These are phyloP conservation scores for Penicillium paxilli DNA, from an alignment of 495 filamentous ascomycete genomes.

Conservation along the genomic window DNA sequence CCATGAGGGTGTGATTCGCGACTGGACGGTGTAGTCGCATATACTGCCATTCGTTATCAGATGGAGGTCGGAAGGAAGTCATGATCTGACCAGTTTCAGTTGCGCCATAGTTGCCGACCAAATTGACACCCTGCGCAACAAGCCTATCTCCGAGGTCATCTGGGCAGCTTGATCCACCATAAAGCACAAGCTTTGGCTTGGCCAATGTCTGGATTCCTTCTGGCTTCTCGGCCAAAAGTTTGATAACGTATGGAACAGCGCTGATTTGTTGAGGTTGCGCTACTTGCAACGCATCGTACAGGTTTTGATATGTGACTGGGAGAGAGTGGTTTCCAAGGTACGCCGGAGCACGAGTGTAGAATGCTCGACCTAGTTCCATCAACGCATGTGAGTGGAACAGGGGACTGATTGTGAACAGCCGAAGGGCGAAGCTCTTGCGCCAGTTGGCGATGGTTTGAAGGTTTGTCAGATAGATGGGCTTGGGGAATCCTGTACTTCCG, in stretches of 20 bases:
- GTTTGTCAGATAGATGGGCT: conserved; percentile 46
- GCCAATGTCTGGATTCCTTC: conserved; percentile 47
- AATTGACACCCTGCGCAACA: conserved; percentile 53
- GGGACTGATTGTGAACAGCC: conserved; percentile 52
- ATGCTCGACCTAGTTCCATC: conserved; percentile 43
- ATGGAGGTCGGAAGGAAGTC: conserved; percentile 45
- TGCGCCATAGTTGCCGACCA: conserved; percentile 51
- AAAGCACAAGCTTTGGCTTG: conserved; percentile 46
- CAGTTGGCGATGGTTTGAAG: conserved; percentile 39
- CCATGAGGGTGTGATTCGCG: conserved; percentile 49
- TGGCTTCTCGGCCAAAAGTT: conserved; percentile 51
- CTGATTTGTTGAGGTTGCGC: conserved; percentile 51
- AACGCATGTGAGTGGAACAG: conserved; percentile 54
- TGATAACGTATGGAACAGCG: conserved; percentile 56
- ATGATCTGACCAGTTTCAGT: conserved; percentile 60
- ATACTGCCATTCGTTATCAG: conserved; percentile 69
- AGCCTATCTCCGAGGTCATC: conserved; percentile 57
- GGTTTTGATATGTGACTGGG: conserved; percentile 52
- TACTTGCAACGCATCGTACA: conserved; percentile 47
- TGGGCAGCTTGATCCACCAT: conserved; percentile 53
- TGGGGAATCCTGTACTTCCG: conserved; percentile 61
- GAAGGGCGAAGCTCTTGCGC: conserved; percentile 28
- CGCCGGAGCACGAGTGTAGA: conserved; percentile 45
- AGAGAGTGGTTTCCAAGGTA: conserved; percentile 50
- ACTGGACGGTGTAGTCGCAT: conserved; percentile 45